These are phyloP conservation scores for Arthrocladium fulminans DNA, from an alignment of 2,329 filamentous ascomycete genomes.

Conservation along the genomic window DNA sequence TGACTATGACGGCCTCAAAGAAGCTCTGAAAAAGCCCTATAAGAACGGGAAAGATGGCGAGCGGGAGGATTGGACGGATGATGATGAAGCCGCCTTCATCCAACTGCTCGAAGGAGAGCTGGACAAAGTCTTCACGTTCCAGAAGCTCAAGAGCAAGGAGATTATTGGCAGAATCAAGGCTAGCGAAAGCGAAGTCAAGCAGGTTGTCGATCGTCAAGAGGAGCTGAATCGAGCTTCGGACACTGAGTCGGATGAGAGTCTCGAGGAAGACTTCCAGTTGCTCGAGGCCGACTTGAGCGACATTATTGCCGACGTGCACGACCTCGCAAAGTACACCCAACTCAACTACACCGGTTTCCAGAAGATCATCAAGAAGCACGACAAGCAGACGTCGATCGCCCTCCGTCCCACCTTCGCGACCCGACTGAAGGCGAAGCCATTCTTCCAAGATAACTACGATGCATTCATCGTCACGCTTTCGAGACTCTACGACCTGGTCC, in stretches of 20 bases:
- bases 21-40: conserved; percentile 67
- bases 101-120: conserved; percentile 79
- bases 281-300: conserved; percentile 93
- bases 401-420: conserved; percentile 93
- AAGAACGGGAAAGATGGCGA: conserved; percentile 43
- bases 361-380: conserved; percentile 99
- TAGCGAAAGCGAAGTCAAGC: conserved; percentile 80
- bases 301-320: conserved; percentile 96
- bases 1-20: conserved; percentile 89
- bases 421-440: conserved; percentile 87
- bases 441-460: conserved; percentile 99
- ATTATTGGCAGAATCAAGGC: conserved; percentile 82
- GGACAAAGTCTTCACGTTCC: conserved; percentile 95
- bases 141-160: conserved; percentile 94
- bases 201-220: conserved; percentile 70
- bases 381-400: conserved; percentile 94
- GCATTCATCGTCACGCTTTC: conserved; percentile 90
- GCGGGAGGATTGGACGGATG: conserved; percentile 71
- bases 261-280: conserved; percentile 87
- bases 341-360: conserved; percentile 98
- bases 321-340: conserved; percentile 95
- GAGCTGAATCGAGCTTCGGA: conserved; percentile 38
- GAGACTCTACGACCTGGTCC: conserved; percentile 86
- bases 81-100: conserved; percentile 85
- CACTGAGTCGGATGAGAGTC: conserved; percentile 29